Conservation (phyloP, 805 yeast species). For the Candida quercuum region DNA sequence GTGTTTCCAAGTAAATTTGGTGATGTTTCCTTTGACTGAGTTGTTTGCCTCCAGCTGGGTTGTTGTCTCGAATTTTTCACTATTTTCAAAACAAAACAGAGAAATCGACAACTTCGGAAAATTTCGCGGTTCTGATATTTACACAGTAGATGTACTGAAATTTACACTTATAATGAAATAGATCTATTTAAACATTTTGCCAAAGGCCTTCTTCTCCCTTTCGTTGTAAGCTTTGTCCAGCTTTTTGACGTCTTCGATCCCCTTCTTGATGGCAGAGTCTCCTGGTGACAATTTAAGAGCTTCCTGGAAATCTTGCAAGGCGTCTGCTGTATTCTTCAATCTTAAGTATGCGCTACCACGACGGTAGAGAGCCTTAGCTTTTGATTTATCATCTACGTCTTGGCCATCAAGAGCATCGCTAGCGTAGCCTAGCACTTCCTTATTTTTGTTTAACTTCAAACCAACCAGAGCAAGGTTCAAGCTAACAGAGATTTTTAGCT, state of each 20-base stretch:
- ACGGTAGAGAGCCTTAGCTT: slow-evolving; percentile 83
- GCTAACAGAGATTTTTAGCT: slow-evolving; percentile 56
- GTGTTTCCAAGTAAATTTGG: slow-evolving; percentile 9
- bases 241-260: slow-evolving; percentile 53
- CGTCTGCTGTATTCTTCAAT: slow-evolving; percentile 64
- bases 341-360: slow-evolving; percentile 70
- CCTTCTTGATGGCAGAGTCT: slow-evolving; percentile 67
- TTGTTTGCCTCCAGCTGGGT: slow-evolving; percentile 12
- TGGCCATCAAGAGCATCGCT: slow-evolving; percentile 62
- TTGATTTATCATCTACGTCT: slow-evolving; percentile 50
- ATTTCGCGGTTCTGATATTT: slow-evolving; percentile 4
- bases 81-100: slow-evolving; percentile 5
- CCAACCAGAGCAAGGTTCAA: slow-evolving; percentile 74
- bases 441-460: slow-evolving; percentile 53
- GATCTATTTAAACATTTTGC: slow-evolving; percentile 51
- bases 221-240: slow-evolving; percentile 48
- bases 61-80: slow-evolving; percentile 12
- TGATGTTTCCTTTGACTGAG: slow-evolving; percentile 7
- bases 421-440: slow-evolving; percentile 53
- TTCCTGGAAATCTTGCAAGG: slow-evolving; percentile 56
- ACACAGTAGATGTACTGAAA: slow-evolving; percentile 8
- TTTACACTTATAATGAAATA: no score
- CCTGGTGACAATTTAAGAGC: slow-evolving; percentile 63
- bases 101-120: not conserved
- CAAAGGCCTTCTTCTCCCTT: slow-evolving; percentile 68